phyloP scores from a whole-genome alignment of 768 basidiomycete species.

The Ramaria sp. region DNA sequence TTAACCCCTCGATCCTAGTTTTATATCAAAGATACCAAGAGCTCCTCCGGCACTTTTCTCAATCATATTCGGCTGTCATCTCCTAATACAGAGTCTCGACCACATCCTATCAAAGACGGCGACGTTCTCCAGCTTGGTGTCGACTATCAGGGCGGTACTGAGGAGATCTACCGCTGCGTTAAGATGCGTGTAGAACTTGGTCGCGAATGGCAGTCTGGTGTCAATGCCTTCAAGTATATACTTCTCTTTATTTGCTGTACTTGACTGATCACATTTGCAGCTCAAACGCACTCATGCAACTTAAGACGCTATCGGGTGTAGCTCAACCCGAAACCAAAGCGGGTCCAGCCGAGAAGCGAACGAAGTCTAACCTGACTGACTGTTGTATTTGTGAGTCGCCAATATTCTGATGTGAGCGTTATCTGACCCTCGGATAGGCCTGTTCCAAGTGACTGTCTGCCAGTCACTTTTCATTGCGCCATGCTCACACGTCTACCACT shows the following conservation, averaged over 20 bases:
- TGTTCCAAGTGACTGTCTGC: conserved; percentile 85
- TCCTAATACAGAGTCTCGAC: conserved; percentile 70
- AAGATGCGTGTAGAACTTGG: conserved; percentile 90
- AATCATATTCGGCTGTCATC: conserved; percentile 87
- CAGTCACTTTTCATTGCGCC: conserved; percentile 97
- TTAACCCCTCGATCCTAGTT: conserved; percentile 34
- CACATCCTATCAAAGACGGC: conserved; percentile 79
- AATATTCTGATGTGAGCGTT: conserved; percentile 9
- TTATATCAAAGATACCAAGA: conserved; percentile 84
- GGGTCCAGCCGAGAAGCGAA: conserved; percentile 16
- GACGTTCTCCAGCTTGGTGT: conserved; percentile 93
- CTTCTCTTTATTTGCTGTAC: background rate
- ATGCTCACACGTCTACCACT: conserved; percentile 93
- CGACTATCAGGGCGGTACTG: conserved; percentile 94
- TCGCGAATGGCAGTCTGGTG: conserved; percentile 80
- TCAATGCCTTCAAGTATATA: conserved; percentile 86
- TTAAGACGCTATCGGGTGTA: conserved; percentile 50
- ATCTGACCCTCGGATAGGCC: conserved; percentile 26
- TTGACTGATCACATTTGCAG: conserved; percentile 24
- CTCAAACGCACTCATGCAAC: conserved; percentile 69
- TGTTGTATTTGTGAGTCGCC: conserved; percentile 79
- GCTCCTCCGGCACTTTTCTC: conserved; percentile 85
- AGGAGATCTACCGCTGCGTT: conserved; percentile 95
- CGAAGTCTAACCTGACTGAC: conserved; percentile 48
- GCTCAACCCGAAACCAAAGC: conserved; percentile 16